Evolutionary conservation across 768 basidiomycete genomes (phyloP).

Genomic region (Cystobasidium ongulense): DNA sequence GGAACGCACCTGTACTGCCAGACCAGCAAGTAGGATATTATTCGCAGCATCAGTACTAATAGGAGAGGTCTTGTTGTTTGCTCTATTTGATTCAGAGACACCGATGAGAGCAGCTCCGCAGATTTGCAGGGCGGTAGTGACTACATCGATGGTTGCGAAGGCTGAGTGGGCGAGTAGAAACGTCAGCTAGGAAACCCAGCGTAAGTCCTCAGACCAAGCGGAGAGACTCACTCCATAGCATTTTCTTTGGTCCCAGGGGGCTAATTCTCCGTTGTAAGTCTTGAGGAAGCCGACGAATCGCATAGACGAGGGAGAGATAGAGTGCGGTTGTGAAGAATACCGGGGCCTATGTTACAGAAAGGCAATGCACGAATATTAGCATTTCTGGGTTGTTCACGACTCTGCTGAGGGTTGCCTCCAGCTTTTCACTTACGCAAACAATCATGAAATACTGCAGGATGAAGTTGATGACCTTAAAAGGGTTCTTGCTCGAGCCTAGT

Average conservation of each 20-base stretch:
- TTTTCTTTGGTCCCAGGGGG: neutral
- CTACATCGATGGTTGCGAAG: conserved; percentile 43
- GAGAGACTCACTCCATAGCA: neutral
- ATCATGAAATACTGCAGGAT: conserved; percentile 39
- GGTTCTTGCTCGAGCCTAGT: conserved; percentile 39
- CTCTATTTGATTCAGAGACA: conserved; percentile 42
- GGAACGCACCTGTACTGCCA: conserved; percentile 43
- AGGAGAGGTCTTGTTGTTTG: conserved; percentile 31
- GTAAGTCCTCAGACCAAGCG: conserved; percentile 31
- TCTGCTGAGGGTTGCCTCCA: neutral
- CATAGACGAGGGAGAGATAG: conserved; percentile 43
- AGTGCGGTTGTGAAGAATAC: conserved; percentile 44
- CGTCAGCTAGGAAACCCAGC: neutral
- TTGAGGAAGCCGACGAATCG: conserved; percentile 34
- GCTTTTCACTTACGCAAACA: neutral
- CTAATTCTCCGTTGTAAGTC: neutral
- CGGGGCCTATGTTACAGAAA: conserved; percentile 38
- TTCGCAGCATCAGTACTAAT: conserved; percentile 44
- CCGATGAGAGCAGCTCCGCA: conserved; percentile 46
- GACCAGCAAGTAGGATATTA: conserved; percentile 45
- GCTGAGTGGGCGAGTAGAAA: conserved; percentile 18
- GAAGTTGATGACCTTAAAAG: conserved; percentile 42
- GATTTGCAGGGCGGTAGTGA: conserved; percentile 45
- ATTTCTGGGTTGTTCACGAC: too few relatives aligned
- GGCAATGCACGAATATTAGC: neutral